Percentiles rank a stretch among this genome's conserved stretches.
Conservation (phyloP, 164 flowering plant genomes). For the Warburgia ugandensis region DNA sequence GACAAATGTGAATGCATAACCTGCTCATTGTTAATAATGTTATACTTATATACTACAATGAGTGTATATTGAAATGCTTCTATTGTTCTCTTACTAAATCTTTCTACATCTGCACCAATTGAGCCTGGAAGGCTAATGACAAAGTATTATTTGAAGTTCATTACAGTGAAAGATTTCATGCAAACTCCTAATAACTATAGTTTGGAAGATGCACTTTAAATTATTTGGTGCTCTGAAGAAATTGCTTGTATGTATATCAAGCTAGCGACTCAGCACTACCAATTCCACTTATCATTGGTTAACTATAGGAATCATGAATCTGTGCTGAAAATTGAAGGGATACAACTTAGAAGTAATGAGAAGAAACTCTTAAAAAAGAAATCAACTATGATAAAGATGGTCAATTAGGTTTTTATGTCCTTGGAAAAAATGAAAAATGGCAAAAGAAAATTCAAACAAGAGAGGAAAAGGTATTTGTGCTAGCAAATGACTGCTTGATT, state of each 20-base stretch:
- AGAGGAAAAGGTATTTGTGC: slow-evolving; percentile 92
- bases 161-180: slow-evolving; percentile 88
- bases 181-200: slow-evolving; percentile 59
- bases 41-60: background rate
- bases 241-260: slow-evolving; percentile 54
- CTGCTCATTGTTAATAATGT: background rate
- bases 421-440: slow-evolving; percentile 69
- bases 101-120: slow-evolving; percentile 16
- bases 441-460: slow-evolving; percentile 91
- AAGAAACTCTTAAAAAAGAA: slow-evolving; percentile 91
- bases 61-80: background rate
- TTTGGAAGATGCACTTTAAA: slow-evolving; percentile 74
- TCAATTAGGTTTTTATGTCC: slow-evolving; percentile 79
- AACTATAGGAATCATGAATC: slow-evolving; percentile 13
- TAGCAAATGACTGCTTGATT: slow-evolving; percentile 90
- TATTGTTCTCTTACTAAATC: background rate
- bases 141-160: slow-evolving; percentile 84
- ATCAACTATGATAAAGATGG: slow-evolving; percentile 75
- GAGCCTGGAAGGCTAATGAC: slow-evolving; percentile 98
- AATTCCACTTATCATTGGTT: background rate
- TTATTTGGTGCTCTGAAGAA: slow-evolving; percentile 79
- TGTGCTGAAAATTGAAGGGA: slow-evolving; percentile 66
- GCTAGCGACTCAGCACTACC: background rate
- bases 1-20: background rate
- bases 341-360: slow-evolving; percentile 94